Evolutionary conservation across 495 filamentous ascomycete species (phyloP), one percentile per base, ranked within the genome.

Genomic region (Penicillium soppii): DNA sequence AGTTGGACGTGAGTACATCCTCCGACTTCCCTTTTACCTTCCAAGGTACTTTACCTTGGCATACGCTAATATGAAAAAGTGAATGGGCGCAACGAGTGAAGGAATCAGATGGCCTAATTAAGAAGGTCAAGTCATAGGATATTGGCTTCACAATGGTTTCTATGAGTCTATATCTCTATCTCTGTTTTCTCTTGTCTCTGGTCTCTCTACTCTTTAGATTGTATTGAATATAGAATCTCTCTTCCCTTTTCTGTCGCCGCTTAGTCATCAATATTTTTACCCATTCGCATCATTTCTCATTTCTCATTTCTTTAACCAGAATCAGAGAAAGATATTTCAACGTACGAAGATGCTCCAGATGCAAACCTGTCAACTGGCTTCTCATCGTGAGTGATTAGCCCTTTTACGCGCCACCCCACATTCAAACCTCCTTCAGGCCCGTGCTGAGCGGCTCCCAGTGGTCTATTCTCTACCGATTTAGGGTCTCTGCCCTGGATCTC

Each of bases 1-100:
- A 96, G 91, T 61, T 97, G 94, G 94, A 96, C 92, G 88, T 95
- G 67, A 87, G 90, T 90, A 15, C 40, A 38, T 5, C 22, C 15
- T 12, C 8, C 7, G 21, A 17, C n/a, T 17, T 19, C 15, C 41
- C 41, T 13, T 15, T 8, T 29, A 4, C 6, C 30, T n/a, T n/a
- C n/a, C n/a, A n/a, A n/a, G n/a, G n/a, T n/a, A n/a, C 9, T 42
- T 17, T 56, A 32, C 10, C 29, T 12, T 12, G 5, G 19, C 9
- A 12, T 8, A 13, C 44, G 19, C 52, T 70, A 53, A 69, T 19
- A 10, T 33, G 13, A 1, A 30, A 23, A 47, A 89, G 86, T 41
- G 88, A 91, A 73, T 91, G 87, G 87, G 88, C 88, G 17, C 85
- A 89, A 58, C 77, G 86, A 33, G 82, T 85, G 5, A 77, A 76